Conservation (phyloP, 1,284 basidiomycete species). For the Trametes hirsuta region DNA sequence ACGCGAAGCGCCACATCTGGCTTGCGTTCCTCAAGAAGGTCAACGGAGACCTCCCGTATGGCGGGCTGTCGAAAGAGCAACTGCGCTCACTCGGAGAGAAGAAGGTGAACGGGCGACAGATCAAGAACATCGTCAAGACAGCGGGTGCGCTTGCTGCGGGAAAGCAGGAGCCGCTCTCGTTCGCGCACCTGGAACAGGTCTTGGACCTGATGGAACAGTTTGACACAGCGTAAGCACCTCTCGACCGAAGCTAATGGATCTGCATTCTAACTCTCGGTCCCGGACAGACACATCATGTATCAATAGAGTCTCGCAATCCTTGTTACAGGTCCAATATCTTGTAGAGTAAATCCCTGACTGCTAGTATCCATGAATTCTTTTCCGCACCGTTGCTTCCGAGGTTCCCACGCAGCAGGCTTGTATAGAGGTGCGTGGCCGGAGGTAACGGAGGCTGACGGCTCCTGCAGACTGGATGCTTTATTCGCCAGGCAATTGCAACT, state of each 20-base stretch:
- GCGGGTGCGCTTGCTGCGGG: conserved; percentile 59
- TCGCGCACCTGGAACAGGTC: conserved; percentile 55
- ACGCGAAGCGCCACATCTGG: conserved; percentile 61
- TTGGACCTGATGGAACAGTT: conserved; percentile 66
- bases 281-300: conserved; percentile 29
- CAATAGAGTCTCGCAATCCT: conserved; percentile 18
- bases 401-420: not conserved
- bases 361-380: not conserved
- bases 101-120: conserved; percentile 62
- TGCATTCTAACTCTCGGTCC: not conserved
- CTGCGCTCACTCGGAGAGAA: conserved; percentile 50
- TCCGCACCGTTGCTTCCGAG: not conserved
- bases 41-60: conserved; percentile 37
- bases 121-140: conserved; percentile 67
- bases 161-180: conserved; percentile 47
- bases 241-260: not conserved
- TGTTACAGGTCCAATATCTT: not conserved
- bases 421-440: not conserved
- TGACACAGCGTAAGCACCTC: conserved; percentile 46
- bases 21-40: conserved; percentile 57
- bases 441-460: conserved; percentile 7
- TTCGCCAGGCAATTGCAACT: too few species aligned
- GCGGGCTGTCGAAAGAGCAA: conserved; percentile 44
- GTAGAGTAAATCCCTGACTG: not conserved
- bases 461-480: not conserved